Evolutionary conservation across 345 rosid species (phyloP), one percentile per base, ranked within the genome.

Genomic region (Populus ilicifolia): DNA sequence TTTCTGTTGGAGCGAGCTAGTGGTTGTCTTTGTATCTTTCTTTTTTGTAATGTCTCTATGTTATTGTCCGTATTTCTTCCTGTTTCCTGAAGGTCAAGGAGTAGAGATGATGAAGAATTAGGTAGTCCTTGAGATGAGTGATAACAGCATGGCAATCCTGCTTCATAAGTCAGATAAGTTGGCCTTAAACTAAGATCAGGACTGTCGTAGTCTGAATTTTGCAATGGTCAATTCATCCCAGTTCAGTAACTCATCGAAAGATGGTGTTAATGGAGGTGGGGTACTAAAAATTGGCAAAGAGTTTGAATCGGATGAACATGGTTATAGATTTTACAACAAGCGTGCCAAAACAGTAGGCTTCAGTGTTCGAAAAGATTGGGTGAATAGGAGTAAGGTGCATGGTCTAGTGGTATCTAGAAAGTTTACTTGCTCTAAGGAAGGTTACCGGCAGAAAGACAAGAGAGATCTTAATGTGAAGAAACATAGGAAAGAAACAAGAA

Each of bases 341-440:
- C 74, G 77, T 70, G 83, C 85, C 18, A 74, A 46, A 65, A 44
- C 74, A 77, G 50, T 77, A 13, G 80, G 80, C 21, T 83, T 83
- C 52, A 82, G 77, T 68, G 72, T 82, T 46, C 48, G 82, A 61
- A 82, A 75, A 67, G 77, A 82, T 75, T 82, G 82, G 81, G 77
- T 73, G 48, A 82, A 82, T 78, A 75, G 80, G 79, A 75, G 79
- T 71, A 82, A 78, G 75, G 71, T 78, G 62, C 85, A 82, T 27
- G 80, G 82, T 59, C 79, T 75, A n/a, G 80, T 82, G 77, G 79
- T 71, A 2, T 82, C 85, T 46, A 82, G 87, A 74, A 80, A 85
- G 78, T 85, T 80, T 41, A 81, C 84, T 74, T 85, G 85, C 65
- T 85, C 75, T 41, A 85, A 84, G 67, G 87, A 85, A 82, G 87